These are phyloP conservation scores for Neonectria ditissima DNA, from an alignment of 2,329 filamentous ascomycete genomes.

Conservation along the genomic window DNA sequence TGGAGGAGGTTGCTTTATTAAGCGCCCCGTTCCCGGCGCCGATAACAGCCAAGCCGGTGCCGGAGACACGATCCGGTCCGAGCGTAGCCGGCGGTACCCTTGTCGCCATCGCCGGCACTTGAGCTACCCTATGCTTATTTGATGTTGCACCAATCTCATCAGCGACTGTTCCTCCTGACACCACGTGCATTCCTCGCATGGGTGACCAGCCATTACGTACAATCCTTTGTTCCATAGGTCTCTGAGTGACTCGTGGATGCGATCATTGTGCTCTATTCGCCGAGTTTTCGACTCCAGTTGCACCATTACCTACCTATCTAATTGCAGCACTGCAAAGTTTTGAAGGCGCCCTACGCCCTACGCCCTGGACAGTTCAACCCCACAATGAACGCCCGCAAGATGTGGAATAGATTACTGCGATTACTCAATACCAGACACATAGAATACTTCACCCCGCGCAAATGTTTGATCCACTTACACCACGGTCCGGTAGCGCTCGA, in stretches of 20 bases:
- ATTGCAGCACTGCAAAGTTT: neutral
- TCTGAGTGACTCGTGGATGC: neutral
- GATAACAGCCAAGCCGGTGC: constrained; percentile 42
- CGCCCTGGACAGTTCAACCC: neutral
- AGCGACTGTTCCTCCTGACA: neutral
- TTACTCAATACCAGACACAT: neutral
- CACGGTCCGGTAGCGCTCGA: neutral
- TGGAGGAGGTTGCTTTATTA: constrained; percentile 30
- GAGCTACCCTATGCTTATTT: constrained; percentile 18
- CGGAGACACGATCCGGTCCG: constrained; percentile 38
- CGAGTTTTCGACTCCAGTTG: neutral
- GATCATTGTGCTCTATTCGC: neutral
- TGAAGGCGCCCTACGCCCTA: constrained; percentile 16
- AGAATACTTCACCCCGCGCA: neutral
- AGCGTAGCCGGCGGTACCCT: constrained; percentile 44
- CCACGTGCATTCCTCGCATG: constrained; percentile 1
- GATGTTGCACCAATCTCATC: neutral
- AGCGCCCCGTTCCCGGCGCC: constrained; percentile 32
- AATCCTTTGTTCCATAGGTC: neutral
- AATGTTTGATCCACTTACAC: neutral
- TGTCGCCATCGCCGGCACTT: constrained; percentile 16
- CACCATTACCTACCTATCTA: neutral
- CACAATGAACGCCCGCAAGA: constrained; percentile 1
- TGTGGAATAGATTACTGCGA: neutral
- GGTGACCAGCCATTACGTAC: constrained; percentile 7